A percentile compares a stretch with the other conserved stretches of the same genome.
Conservation (phyloP, 495 filamentous ascomycete species). For the Aspergillus indologenus region DNA sequence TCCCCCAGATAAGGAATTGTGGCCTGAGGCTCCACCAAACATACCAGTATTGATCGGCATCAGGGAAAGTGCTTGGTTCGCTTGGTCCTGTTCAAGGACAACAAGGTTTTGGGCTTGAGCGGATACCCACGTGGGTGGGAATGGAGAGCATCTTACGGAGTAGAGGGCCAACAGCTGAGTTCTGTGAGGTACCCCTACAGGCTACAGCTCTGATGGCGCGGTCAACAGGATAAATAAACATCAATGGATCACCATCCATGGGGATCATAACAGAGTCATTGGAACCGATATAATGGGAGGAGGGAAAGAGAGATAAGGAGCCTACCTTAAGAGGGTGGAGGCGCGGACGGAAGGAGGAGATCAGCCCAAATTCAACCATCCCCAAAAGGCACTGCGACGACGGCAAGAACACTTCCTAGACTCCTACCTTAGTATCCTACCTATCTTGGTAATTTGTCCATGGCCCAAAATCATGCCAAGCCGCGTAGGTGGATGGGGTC, state of each 20-base stretch:
- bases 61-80: slow-evolving; percentile 19
- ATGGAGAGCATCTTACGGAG: background rate
- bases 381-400: background rate
- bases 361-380: background rate
- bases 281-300: too few species aligned
- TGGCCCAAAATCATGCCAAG: background rate
- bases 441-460: background rate
- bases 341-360: background rate
- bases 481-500: background rate
- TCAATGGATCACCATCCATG: background rate
- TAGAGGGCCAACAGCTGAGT: background rate
- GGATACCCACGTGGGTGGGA: slow-evolving; percentile 19
- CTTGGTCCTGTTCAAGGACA: slow-evolving; percentile 14
- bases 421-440: background rate
- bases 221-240: background rate
- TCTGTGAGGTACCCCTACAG: background rate
- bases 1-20: background rate
- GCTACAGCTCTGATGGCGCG: too few species aligned
- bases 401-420: background rate
- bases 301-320: background rate
- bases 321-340: background rate
- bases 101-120: slow-evolving; percentile 16
- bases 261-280: background rate
- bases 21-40: background rate
- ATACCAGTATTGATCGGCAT: slow-evolving; percentile 16